Evolutionary conservation across 345 rosid species (phyloP).

Genomic region (Citrus mangshanensis): DNA sequence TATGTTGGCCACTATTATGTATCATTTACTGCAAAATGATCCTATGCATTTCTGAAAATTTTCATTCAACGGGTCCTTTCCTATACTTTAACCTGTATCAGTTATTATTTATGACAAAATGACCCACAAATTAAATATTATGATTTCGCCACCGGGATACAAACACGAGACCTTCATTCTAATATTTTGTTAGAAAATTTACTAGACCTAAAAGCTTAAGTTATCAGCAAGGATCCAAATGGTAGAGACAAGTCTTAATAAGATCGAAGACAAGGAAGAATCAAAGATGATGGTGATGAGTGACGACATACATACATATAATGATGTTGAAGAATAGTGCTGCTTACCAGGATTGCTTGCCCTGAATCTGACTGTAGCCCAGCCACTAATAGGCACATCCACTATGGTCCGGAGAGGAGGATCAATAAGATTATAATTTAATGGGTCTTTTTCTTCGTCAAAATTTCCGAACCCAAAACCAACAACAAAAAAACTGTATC

Average conservation of each 20-base stretch:
- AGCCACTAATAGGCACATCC: conserved; percentile 32
- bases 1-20: neutral
- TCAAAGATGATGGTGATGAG: too few species aligned
- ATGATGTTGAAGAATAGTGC: neutral
- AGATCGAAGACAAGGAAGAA: too few species aligned
- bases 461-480: conserved; percentile 47
- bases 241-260: neutral
- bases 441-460: conserved; percentile 18
- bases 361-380: conserved; percentile 30
- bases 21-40: neutral
- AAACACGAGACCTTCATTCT: neutral
- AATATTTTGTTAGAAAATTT: neutral
- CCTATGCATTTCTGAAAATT: neutral
- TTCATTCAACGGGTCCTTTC: neutral
- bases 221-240: too few species aligned
- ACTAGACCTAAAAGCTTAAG: neutral
- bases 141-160: neutral
- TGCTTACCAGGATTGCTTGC: conserved; percentile 32
- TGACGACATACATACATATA: too few species aligned
- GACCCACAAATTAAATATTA: neutral
- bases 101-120: too few species aligned
- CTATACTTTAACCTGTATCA: neutral
- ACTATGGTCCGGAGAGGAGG: conserved; percentile 30
- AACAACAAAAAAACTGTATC: conserved; percentile 43
- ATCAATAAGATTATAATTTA: conserved; percentile 24